Conservation (phyloP, 352 stramenopile genomes). For the Phytopythium montanum region DNA sequence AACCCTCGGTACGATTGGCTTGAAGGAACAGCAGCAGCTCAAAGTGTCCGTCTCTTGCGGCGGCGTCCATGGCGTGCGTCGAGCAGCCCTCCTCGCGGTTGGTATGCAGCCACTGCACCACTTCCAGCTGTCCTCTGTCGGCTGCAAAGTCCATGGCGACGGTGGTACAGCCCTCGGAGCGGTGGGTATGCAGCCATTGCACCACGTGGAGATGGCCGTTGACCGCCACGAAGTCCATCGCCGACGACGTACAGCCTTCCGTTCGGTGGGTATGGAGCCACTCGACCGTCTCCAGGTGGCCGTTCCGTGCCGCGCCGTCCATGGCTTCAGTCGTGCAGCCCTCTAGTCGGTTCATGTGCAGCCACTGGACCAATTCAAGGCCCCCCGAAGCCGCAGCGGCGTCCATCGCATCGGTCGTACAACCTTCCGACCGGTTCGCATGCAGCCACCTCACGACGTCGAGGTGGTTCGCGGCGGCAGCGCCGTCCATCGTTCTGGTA, state of each 20-base stretch:
- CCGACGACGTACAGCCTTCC: slow-evolving; percentile 25
- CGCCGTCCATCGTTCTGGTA: neutral
- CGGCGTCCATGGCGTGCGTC: neutral
- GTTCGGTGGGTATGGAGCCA: slow-evolving; percentile 24
- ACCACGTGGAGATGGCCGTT: slow-evolving; percentile 24
- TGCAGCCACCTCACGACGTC: neutral
- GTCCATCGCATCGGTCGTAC: neutral
- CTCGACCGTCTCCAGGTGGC: slow-evolving; percentile 19
- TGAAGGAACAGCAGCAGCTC: neutral
- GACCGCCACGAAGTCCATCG: slow-evolving; percentile 23
- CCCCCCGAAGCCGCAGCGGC: neutral
- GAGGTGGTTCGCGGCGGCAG: neutral
- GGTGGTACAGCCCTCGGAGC: slow-evolving; percentile 15
- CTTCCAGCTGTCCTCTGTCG: slow-evolving; percentile 11
- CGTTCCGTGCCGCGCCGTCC: slow-evolving; percentile 22
- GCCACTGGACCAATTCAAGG: slow-evolving; percentile 3
- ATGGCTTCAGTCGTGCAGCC: slow-evolving; percentile 24
- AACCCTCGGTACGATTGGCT: neutral
- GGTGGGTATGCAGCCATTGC: slow-evolving; percentile 6
- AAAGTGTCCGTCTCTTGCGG: neutral
- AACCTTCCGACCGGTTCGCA: neutral
- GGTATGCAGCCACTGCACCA: slow-evolving; percentile 18
- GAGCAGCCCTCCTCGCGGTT: neutral
- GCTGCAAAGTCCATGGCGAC: slow-evolving; percentile 16
- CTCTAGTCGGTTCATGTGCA: slow-evolving; percentile 11